Percentiles rank a stretch among this genome's conserved stretches.
Evolutionary conservation across 768 basidiomycete species (phyloP).

Genomic region (Russula griseocarnosa): DNA sequence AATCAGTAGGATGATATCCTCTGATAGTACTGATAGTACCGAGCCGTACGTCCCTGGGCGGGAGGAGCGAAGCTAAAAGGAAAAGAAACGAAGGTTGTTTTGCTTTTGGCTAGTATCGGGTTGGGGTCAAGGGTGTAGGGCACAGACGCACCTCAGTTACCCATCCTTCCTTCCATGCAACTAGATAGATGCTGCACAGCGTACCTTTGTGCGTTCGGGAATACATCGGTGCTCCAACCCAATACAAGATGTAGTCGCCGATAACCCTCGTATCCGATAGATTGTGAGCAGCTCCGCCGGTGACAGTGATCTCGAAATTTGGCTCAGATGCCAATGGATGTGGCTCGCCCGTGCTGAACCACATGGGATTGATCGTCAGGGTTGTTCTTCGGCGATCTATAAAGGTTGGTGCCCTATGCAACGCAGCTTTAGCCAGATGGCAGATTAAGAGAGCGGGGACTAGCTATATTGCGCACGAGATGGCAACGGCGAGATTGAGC

Average conservation of each 20-base stretch:
- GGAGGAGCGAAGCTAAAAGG: constrained; percentile 2
- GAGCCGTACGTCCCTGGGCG: constrained; percentile 17
- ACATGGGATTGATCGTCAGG: constrained; percentile 10
- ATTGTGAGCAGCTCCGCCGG: constrained; percentile 17
- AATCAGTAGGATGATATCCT: constrained; percentile 12
- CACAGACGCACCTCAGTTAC: constrained; percentile 8
- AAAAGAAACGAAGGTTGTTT: neutral
- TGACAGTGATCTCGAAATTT: constrained; percentile 1
- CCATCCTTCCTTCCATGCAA: constrained; percentile 24
- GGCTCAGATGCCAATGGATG: constrained; percentile 14
- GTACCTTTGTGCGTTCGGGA: neutral
- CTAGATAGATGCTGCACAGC: constrained; percentile 14
- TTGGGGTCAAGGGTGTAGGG: too few relatives aligned
- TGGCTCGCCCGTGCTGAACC: constrained; percentile 13
- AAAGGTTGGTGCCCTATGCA: constrained; percentile 5
- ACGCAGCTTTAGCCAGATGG: neutral
- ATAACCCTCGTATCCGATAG: constrained; percentile 20
- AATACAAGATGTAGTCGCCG: constrained; percentile 21
- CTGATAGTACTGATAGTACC: constrained; percentile 11
- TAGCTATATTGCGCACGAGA: constrained; percentile 14
- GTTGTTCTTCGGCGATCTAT: neutral
- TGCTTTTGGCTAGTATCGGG: neutral
- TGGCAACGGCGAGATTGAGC: constrained; percentile 15
- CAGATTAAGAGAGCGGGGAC: neutral
- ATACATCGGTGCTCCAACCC: constrained; percentile 10